phyloP scores from a whole-genome alignment of 352 stramenopile species.

The Phytopythium sindhum region DNA sequence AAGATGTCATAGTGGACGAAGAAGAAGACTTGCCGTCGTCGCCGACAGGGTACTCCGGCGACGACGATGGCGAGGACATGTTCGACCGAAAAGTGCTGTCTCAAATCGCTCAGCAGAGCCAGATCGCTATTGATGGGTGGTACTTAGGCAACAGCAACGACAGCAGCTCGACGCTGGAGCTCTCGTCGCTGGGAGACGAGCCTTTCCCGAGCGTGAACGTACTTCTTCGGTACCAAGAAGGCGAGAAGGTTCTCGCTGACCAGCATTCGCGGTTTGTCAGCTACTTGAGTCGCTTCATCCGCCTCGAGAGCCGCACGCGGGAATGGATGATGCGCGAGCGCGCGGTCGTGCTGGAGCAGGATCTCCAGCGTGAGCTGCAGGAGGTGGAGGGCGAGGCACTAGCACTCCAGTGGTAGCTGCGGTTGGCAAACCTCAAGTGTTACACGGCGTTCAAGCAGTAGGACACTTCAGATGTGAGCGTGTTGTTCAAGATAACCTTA shows the following conservation, averaged over 20 bases:
- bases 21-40: neutral
- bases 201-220: neutral
- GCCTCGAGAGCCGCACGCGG: slow-evolving; percentile 43
- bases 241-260: slow-evolving; percentile 35
- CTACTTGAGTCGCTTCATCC: slow-evolving; percentile 57
- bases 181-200: slow-evolving; percentile 11
- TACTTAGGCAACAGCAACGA: slow-evolving; percentile 2
- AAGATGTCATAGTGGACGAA: neutral
- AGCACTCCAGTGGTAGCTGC: slow-evolving; percentile 25
- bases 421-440: neutral
- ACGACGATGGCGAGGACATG: slow-evolving; percentile 1
- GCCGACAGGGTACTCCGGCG: neutral
- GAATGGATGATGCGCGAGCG: slow-evolving; percentile 47
- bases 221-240: slow-evolving; percentile 30
- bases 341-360: slow-evolving; percentile 54
- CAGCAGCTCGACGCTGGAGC: slow-evolving; percentile 23
- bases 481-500: slow-evolving; percentile 12
- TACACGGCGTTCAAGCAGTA: neutral
- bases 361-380: slow-evolving; percentile 56
- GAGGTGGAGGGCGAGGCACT: slow-evolving; percentile 38
- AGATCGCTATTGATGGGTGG: neutral
- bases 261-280: slow-evolving; percentile 43
- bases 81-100: slow-evolving; percentile 2
- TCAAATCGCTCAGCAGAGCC: slow-evolving; percentile 4
- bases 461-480: neutral